Percentiles rank a stretch among this genome's conserved stretches.
These are phyloP conservation scores for Hyphodiscus sp. DNA, from an alignment of 2,329 filamentous ascomycete species.

Conservation along the genomic window DNA sequence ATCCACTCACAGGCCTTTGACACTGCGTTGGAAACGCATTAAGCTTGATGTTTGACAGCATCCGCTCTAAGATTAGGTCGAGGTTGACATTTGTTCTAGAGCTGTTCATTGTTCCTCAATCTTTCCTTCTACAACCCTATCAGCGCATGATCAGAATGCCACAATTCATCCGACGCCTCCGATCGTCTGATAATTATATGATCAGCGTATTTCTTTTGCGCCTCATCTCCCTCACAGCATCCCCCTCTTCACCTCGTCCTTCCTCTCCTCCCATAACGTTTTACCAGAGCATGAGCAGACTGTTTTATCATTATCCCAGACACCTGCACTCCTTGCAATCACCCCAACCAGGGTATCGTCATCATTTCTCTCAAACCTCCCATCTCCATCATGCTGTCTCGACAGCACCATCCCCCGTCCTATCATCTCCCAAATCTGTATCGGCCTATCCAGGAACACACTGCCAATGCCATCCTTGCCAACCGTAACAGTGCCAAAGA, in stretches of 20 bases:
- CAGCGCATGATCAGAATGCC: background rate
- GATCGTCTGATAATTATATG: constrained; percentile 12
- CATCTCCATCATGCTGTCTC: constrained; percentile 52
- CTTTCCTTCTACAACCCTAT: constrained; percentile 9
- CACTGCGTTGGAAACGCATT: constrained; percentile 19
- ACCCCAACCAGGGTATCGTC: constrained; percentile 84
- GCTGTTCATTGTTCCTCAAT: constrained; percentile 7
- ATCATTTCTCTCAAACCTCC: constrained; percentile 62
- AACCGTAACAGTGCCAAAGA: constrained; percentile 71
- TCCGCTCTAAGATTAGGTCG: constrained; percentile 8
- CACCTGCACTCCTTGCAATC: constrained; percentile 90
- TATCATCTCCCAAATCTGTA: constrained; percentile 95
- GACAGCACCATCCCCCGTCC: constrained; percentile 87
- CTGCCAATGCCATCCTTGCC: constrained; percentile 68
- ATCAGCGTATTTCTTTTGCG: constrained; percentile 75
- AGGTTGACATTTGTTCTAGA: background rate
- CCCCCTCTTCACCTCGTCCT: constrained; percentile 80
- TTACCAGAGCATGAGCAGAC: constrained; percentile 97
- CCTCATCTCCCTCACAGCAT: constrained; percentile 40
- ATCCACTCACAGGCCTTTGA: constrained; percentile 11
- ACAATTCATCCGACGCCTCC: background rate
- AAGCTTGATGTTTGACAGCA: constrained; percentile 22
- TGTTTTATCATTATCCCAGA: constrained; percentile 98
- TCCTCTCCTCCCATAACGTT: constrained; percentile 95
- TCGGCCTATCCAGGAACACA: constrained; percentile 72